Conservation (phyloP, 2,329 filamentous ascomycete species). For the Ceratocystis destructans region DNA sequence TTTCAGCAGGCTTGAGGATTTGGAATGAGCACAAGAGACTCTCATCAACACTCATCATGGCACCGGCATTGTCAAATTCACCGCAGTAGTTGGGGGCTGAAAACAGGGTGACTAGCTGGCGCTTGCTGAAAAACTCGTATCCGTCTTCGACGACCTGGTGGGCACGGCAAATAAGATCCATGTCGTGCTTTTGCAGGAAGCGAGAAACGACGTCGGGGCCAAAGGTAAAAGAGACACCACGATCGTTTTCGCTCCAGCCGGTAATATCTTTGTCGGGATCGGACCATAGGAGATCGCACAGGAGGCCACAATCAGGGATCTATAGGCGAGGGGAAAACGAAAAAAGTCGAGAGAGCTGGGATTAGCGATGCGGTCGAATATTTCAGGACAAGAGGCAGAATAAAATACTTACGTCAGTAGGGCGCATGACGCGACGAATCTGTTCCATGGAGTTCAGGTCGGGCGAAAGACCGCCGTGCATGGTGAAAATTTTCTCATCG, state of each 20-base stretch:
- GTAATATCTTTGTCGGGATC: slow-evolving; percentile 99
- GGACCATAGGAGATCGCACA: slow-evolving; percentile 96
- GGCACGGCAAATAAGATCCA: slow-evolving; percentile 97
- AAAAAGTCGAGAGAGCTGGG: neutral
- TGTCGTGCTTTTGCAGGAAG: slow-evolving; percentile 98
- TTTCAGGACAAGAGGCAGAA: slow-evolving; percentile 17
- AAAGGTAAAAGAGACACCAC: slow-evolving; percentile 97
- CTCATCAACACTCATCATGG: slow-evolving; percentile 99
- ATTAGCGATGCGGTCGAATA: neutral
- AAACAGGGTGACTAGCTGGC: slow-evolving; percentile 93
- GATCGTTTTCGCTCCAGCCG: slow-evolving; percentile 97
- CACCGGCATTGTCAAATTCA: slow-evolving; percentile 97
- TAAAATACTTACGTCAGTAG: slow-evolving; percentile 74
- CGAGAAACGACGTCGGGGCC: slow-evolving; percentile 93
- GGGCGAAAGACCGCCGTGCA: slow-evolving; percentile 95
- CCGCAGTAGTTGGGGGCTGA: slow-evolving; percentile 98
- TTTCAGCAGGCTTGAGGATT: slow-evolving; percentile 99
- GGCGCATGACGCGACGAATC: slow-evolving; percentile 96
- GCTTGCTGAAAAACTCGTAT: slow-evolving; percentile 99
- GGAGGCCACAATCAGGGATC: slow-evolving; percentile 95
- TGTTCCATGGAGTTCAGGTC: slow-evolving; percentile 99
- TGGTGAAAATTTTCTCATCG: slow-evolving; percentile 99
- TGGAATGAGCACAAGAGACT: slow-evolving; percentile 98
- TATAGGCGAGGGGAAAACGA: slow-evolving; percentile 29
- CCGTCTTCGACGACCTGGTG: slow-evolving; percentile 98